Conservation (phyloP, 768 basidiomycete species). For the Dentipellis sp. region DNA sequence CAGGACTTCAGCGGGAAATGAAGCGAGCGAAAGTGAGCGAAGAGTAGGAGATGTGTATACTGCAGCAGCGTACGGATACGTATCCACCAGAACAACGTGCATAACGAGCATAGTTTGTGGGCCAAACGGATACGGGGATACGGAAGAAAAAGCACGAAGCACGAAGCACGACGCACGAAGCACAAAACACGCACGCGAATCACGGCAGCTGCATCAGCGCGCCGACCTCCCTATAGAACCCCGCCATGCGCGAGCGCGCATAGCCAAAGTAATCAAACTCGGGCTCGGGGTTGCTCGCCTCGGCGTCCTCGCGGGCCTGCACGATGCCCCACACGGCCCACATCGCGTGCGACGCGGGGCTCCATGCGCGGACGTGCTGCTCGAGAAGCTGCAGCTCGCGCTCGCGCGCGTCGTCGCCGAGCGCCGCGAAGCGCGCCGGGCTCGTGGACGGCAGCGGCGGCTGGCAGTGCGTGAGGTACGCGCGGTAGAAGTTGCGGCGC, state of each 20-base stretch:
- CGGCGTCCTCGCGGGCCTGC: conserved; percentile 72
- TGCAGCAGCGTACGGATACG: neutral
- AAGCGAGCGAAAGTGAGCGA: neutral
- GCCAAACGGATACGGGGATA: neutral
- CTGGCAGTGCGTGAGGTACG: conserved; percentile 60
- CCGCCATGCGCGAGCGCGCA: conserved; percentile 56
- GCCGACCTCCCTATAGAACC: conserved; percentile 48
- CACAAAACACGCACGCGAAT: no score
- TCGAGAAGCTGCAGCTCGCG: conserved; percentile 54
- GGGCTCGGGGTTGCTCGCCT: conserved; percentile 43
- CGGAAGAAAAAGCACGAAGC: neutral
- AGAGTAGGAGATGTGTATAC: neutral
- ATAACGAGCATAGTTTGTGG: no score
- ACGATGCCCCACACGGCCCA: conserved; percentile 96
- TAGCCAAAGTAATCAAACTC: conserved; percentile 93
- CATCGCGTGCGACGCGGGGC: conserved; percentile 81
- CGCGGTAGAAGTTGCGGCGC: conserved; percentile 74
- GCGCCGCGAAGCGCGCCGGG: conserved; percentile 13
- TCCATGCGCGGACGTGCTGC: conserved; percentile 77
- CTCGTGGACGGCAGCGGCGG: conserved; percentile 17
- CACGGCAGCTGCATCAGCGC: conserved; percentile 13
- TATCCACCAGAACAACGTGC: neutral
- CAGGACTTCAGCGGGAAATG: neutral
- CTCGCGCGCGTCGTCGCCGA: conserved; percentile 22
- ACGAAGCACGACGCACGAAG: neutral